Evolutionary conservation across 805 yeast genomes (phyloP).

Genomic region (Saccharomyces kudriavzevii): DNA sequence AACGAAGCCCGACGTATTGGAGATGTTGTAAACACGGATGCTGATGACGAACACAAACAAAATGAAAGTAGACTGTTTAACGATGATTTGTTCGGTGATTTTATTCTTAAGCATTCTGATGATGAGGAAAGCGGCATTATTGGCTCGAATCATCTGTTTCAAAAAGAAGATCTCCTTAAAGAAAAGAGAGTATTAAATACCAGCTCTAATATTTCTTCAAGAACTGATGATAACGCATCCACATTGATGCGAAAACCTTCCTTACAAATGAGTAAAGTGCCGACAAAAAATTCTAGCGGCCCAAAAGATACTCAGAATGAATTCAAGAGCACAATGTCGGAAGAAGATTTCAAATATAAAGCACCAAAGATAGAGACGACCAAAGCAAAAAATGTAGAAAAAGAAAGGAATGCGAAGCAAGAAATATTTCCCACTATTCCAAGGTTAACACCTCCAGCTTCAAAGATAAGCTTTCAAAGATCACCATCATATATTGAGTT

Average conservation of each 20-base stretch:
- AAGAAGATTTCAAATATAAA: background rate
- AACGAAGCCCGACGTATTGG: background rate
- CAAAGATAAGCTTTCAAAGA: constrained; percentile 12
- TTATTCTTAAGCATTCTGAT: constrained; percentile 3
- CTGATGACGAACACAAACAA: background rate
- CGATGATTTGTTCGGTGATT: constrained; percentile 27
- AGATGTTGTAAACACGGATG: background rate
- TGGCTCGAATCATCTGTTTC: background rate
- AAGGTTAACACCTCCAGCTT: constrained; percentile 1
- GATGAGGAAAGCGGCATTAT: background rate
- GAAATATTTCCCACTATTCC: constrained; percentile 17
- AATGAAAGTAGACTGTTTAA: constrained; percentile 20
- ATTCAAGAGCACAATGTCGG: background rate
- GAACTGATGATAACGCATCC: background rate
- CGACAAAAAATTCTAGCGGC: background rate
- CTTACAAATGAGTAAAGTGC: background rate
- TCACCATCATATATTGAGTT: constrained; percentile 28
- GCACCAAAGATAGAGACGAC: background rate
- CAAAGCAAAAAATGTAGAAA: background rate
- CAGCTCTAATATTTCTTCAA: background rate
- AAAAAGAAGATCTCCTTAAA: background rate
- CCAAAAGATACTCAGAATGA: background rate
- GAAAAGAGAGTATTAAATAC: background rate
- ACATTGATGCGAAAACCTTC: background rate
- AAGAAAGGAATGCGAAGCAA: background rate